A percentile compares a stretch with the other conserved stretches of the same genome.
Evolutionary conservation across 2,329 filamentous ascomycete genomes (phyloP).

Genomic region (Talaromyces sp.): DNA sequence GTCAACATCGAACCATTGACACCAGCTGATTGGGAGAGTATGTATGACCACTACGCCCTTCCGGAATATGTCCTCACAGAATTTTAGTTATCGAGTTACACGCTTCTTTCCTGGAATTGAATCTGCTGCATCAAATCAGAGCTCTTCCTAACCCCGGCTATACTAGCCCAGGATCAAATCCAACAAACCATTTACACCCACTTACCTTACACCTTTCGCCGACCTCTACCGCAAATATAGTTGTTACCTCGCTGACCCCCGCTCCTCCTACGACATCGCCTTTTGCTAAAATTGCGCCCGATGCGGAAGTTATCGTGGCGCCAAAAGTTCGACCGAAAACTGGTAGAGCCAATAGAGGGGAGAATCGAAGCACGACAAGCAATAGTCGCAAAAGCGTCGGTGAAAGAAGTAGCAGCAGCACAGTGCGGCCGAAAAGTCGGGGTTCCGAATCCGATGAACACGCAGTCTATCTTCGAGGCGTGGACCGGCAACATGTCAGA

Average conservation of each 20-base stretch:
- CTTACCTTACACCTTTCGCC: slow-evolving; percentile 90
- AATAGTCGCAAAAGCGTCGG: slow-evolving; percentile 66
- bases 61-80: slow-evolving; percentile 4
- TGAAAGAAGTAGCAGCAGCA: slow-evolving; percentile 70
- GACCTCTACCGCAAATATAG: slow-evolving; percentile 90
- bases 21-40: slow-evolving; percentile 91
- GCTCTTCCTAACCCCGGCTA: slow-evolving; percentile 83
- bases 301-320: slow-evolving; percentile 95
- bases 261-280: slow-evolving; percentile 62
- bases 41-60: slow-evolving; percentile 22
- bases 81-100: slow-evolving; percentile 80
- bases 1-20: slow-evolving; percentile 96
- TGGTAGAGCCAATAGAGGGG: slow-evolving; percentile 72
- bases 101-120: slow-evolving; percentile 90
- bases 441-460: slow-evolving; percentile 59
- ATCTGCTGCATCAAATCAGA: slow-evolving; percentile 87
- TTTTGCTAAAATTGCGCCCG: slow-evolving; percentile 89
- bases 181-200: slow-evolving; percentile 63
- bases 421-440: slow-evolving; percentile 57
- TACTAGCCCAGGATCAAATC: slow-evolving; percentile 45
- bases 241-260: slow-evolving; percentile 78
- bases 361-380: slow-evolving; percentile 69
- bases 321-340: slow-evolving; percentile 79
- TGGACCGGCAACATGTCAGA: slow-evolving; percentile 66
- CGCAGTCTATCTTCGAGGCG: slow-evolving; percentile 70